phyloP scores from a whole-genome alignment of 371 early-diverging fungal species.

The Apophysomyces elegans region DNA sequence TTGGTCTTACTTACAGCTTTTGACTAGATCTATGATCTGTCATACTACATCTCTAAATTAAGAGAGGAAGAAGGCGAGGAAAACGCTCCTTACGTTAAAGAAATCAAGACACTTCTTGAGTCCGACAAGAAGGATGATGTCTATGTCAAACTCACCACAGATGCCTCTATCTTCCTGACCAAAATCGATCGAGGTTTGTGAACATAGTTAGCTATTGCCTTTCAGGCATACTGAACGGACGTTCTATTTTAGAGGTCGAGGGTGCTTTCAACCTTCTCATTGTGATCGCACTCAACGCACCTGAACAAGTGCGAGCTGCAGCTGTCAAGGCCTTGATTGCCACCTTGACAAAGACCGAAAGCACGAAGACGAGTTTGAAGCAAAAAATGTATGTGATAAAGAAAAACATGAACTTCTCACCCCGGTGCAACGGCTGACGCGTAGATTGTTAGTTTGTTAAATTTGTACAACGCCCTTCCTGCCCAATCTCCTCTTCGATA shows the following conservation, averaged over 20 bases:
- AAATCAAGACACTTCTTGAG: conserved; percentile 55
- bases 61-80: conserved; percentile 56
- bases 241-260: conserved; percentile 61
- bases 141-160: conserved; percentile 59
- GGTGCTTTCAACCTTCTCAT: conserved; percentile 74
- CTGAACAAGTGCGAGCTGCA: conserved; percentile 34
- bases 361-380: conserved; percentile 58
- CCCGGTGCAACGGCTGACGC: conserved; percentile 7
- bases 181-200: conserved; percentile 64
- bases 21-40: conserved; percentile 58
- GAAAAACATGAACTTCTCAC: neutral
- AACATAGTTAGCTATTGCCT: neutral
- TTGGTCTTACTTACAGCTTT: neutral
- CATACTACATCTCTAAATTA: conserved; percentile 62
- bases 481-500: conserved; percentile 69
- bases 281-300: conserved; percentile 53
- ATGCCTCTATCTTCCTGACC: conserved; percentile 62
- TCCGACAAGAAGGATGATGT: conserved; percentile 65
- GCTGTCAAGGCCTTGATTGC: conserved; percentile 58
- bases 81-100: conserved; percentile 55
- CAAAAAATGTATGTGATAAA: conserved; percentile 62
- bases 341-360: conserved; percentile 55
- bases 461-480: conserved; percentile 80
- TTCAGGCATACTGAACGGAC: no score
- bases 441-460: conserved; percentile 67